Evolutionary conservation across 2,329 filamentous ascomycete genomes (phyloP).

Genomic region (Pseudocercospora vitis): DNA sequence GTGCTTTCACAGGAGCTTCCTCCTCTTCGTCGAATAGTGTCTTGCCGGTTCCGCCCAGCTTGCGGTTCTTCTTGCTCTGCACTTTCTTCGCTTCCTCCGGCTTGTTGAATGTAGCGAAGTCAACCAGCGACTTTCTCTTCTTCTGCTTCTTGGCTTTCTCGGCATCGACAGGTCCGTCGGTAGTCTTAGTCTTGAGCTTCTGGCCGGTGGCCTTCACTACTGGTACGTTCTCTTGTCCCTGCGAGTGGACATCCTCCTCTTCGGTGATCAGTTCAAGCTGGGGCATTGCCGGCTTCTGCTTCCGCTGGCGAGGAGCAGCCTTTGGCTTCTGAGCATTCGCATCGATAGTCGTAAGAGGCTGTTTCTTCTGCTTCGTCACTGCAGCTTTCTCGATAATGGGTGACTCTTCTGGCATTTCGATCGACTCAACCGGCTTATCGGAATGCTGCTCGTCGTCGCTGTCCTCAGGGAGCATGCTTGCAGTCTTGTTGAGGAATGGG

Average conservation of each 20-base stretch:
- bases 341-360: slow-evolving; percentile 48
- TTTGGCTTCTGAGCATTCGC: slow-evolving; percentile 46
- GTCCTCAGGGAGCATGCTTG: slow-evolving; percentile 52
- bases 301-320: slow-evolving; percentile 37
- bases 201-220: slow-evolving; percentile 31
- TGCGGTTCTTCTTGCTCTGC: slow-evolving; percentile 39
- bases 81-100: slow-evolving; percentile 33
- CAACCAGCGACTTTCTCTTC: slow-evolving; percentile 50
- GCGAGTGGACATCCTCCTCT: slow-evolving; percentile 41
- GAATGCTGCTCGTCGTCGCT: slow-evolving; percentile 37
- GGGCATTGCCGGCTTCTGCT: slow-evolving; percentile 40
- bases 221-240: slow-evolving; percentile 41
- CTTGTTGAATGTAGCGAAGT: slow-evolving; percentile 42
- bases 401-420: slow-evolving; percentile 29
- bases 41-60: slow-evolving; percentile 40
- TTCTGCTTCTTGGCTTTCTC: slow-evolving; percentile 41
- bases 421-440: slow-evolving; percentile 29
- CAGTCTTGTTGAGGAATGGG: slow-evolving; percentile 80
- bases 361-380: slow-evolving; percentile 38
- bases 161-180: slow-evolving; percentile 41
- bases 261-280: slow-evolving; percentile 48
- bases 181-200: slow-evolving; percentile 43
- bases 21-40: slow-evolving; percentile 42
- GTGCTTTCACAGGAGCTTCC: slow-evolving; percentile 27
- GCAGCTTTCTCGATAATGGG: slow-evolving; percentile 29